Conservation (phyloP, 371 early-diverging fungal genomes). For the Syncephalastrum racemosum region DNA sequence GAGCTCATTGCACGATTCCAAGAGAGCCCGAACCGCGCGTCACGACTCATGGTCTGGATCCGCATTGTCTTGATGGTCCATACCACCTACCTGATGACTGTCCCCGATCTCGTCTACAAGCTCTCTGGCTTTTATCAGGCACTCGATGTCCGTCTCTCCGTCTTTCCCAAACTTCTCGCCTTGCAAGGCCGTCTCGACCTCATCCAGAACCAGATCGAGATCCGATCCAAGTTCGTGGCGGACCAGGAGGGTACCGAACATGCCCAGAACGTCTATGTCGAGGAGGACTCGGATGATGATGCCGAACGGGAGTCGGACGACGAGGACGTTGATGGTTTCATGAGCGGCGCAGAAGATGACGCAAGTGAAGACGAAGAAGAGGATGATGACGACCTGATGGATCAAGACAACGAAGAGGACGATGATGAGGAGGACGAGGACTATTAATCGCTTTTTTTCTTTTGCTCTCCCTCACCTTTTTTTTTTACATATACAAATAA, state of each 20-base stretch:
- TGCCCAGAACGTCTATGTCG: conserved; percentile 48
- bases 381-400: conserved; percentile 3
- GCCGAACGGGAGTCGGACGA: conserved; percentile 41
- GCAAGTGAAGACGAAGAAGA: conserved; percentile 10
- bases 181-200: conserved; percentile 80
- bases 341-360: conserved; percentile 11
- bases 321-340: conserved; percentile 23
- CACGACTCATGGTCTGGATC: conserved; percentile 72
- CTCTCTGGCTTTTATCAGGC: conserved; percentile 72
- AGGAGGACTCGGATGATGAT: conserved; percentile 59
- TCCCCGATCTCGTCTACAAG: conserved; percentile 64
- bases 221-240: conserved; percentile 51
- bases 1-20: conserved; percentile 67
- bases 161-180: conserved; percentile 63
- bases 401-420: conserved; percentile 7
- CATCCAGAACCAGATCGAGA: conserved; percentile 68
- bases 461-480: conserved; percentile 1
- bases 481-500: conserved; percentile 9
- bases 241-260: conserved; percentile 15
- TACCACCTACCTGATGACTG: conserved; percentile 70
- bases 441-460: conserved; percentile 4
- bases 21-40: conserved; percentile 66
- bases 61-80: conserved; percentile 69
- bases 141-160: conserved; percentile 61
- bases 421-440: conserved; percentile 9